A percentile compares a stretch with the other conserved stretches of the same genome.
Evolutionary conservation across 495 filamentous ascomycete genomes (phyloP).

Genomic region (Parmelia sp.): DNA sequence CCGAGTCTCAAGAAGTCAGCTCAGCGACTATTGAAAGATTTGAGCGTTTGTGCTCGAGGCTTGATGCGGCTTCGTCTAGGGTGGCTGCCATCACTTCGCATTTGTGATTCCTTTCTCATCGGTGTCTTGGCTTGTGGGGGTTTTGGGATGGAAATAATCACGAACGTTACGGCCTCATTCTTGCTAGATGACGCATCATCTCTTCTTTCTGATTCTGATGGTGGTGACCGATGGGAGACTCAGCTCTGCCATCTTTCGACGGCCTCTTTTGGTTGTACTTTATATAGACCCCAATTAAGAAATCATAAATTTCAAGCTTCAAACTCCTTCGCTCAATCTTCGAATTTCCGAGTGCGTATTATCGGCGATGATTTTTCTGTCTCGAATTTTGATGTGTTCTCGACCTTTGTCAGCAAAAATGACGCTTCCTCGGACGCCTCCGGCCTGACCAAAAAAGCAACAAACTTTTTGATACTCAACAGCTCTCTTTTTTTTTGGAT

Average conservation of each 20-base stretch:
- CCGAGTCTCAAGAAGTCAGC: slow-evolving; percentile 20
- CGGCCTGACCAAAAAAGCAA: background rate
- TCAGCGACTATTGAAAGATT: slow-evolving; percentile 37
- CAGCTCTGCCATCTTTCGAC: slow-evolving; percentile 2
- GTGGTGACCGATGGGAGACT: background rate
- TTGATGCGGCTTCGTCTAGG: slow-evolving; percentile 46
- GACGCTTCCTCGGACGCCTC: background rate
- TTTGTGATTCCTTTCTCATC: slow-evolving; percentile 29
- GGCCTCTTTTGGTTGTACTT: slow-evolving; percentile 3
- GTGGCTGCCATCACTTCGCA: slow-evolving; percentile 43
- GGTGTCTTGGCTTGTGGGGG: slow-evolving; percentile 8
- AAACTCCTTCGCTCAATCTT: background rate
- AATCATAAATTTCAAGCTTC: background rate
- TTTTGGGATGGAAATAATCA: slow-evolving; percentile 1
- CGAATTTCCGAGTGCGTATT: background rate
- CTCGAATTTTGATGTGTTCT: background rate
- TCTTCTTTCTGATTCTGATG: background rate
- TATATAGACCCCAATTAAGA: background rate
- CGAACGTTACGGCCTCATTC: slow-evolving; percentile 7
- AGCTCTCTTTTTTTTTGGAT: background rate
- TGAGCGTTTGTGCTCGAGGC: slow-evolving; percentile 41
- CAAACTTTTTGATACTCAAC: background rate
- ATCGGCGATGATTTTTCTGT: background rate
- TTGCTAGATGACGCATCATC: background rate
- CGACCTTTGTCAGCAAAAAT: background rate